These are phyloP conservation scores for Exophiala mesophila DNA, from an alignment of 2,329 filamentous ascomycete species.

Conservation along the genomic window DNA sequence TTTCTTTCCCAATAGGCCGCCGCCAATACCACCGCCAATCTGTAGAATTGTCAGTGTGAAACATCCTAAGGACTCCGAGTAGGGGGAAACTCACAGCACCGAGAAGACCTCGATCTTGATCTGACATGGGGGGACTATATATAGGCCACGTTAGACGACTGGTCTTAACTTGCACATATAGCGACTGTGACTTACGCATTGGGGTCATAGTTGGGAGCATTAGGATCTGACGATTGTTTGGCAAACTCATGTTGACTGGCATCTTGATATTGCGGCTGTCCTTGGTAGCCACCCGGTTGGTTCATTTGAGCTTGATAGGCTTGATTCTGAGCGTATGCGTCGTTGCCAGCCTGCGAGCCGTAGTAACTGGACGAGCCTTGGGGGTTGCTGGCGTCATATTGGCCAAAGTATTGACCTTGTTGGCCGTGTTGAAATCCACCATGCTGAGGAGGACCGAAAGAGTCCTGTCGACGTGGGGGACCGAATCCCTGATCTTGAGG, in stretches of 20 bases:
- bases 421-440: slow-evolving; percentile 48
- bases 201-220: slow-evolving; percentile 34
- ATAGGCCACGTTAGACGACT: background rate
- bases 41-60: background rate
- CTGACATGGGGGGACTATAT: slow-evolving; percentile 28
- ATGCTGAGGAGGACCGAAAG: slow-evolving; percentile 34
- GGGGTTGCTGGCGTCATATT: slow-evolving; percentile 32
- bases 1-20: slow-evolving; percentile 53
- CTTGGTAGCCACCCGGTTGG: slow-evolving; percentile 9
- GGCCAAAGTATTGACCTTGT: slow-evolving; percentile 32
- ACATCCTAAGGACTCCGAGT: too few relatives aligned
- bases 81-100: slow-evolving; percentile 43
- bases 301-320: slow-evolving; percentile 22
- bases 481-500: slow-evolving; percentile 39
- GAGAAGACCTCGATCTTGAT: slow-evolving; percentile 54
- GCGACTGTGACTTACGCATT: slow-evolving; percentile 30
- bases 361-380: slow-evolving; percentile 36
- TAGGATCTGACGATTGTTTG: slow-evolving; percentile 21
- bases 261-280: slow-evolving; percentile 19
- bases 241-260: slow-evolving; percentile 22
- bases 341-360: slow-evolving; percentile 26
- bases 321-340: slow-evolving; percentile 20
- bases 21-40: slow-evolving; percentile 53
- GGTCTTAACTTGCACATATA: background rate
- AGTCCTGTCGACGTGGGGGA: slow-evolving; percentile 38